These are phyloP conservation scores for Picochlorum sp. DNA, from an alignment of 139 green algal species.

Conservation along the genomic window DNA sequence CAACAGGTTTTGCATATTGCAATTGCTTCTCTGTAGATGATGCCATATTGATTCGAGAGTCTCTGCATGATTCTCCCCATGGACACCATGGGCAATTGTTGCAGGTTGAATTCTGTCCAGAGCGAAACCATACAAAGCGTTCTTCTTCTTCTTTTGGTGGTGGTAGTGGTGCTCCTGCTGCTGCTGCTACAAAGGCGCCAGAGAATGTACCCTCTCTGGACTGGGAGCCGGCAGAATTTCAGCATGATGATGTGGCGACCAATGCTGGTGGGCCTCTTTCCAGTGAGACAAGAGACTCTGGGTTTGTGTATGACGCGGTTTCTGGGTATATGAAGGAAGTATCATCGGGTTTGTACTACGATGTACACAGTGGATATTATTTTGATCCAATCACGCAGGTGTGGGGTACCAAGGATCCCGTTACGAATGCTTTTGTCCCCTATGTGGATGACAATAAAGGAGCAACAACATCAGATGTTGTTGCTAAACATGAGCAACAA, in stretches of 20 bases:
- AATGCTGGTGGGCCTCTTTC: conserved; percentile 4
- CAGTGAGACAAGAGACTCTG: conserved; percentile 6
- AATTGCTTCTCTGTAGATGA: conserved; percentile 11
- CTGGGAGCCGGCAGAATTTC: conserved; percentile 48
- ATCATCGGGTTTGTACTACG: conserved; percentile 50
- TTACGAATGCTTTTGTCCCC: neutral
- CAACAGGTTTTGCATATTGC: conserved; percentile 21
- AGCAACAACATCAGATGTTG: too few species aligned
- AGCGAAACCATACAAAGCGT: neutral
- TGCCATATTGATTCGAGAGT: neutral
- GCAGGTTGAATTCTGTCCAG: neutral
- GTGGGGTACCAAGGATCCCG: conserved; percentile 41
- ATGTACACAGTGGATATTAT: conserved; percentile 51
- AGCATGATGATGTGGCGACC: conserved; percentile 9
- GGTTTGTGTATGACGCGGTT: conserved; percentile 40
- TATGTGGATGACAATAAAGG: neutral
- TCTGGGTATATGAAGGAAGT: conserved; percentile 56
- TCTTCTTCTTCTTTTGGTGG: too few species aligned
- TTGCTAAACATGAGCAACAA: too few species aligned
- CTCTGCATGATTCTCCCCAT: conserved; percentile 6
- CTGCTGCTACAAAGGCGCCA: neutral
- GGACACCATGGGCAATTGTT: neutral
- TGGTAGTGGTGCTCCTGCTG: too few species aligned
- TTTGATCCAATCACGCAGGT: conserved; percentile 37
- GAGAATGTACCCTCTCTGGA: neutral